These are phyloP conservation scores for Aspergillus persii DNA, from an alignment of 2,329 filamentous ascomycete species.

Conservation along the genomic window DNA sequence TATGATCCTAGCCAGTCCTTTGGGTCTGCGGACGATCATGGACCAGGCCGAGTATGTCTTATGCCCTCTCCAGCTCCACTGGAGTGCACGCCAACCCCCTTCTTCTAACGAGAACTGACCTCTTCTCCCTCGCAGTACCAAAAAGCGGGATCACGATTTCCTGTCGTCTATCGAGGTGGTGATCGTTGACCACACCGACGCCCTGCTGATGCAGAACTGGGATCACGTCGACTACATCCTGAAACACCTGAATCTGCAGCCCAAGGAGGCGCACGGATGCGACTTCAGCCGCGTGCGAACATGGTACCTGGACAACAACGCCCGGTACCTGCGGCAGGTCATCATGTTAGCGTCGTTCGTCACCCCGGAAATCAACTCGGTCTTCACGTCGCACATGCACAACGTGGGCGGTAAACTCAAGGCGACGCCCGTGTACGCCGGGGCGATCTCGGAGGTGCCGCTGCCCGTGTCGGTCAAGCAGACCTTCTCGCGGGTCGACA, in stretches of 20 bases:
- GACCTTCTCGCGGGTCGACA: conserved; percentile 85
- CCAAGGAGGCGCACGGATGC: conserved; percentile 83
- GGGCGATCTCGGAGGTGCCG: conserved; percentile 70
- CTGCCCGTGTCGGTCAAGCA: conserved; percentile 67
- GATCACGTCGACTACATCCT: conserved; percentile 92
- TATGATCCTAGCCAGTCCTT: conserved; percentile 84
- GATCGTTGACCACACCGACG: conserved; percentile 87
- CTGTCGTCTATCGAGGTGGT: conserved; percentile 90
- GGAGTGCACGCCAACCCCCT: neutral
- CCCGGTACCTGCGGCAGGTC: conserved; percentile 79
- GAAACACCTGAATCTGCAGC: conserved; percentile 84
- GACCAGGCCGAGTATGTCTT: conserved; percentile 66
- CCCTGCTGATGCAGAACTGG: conserved; percentile 97
- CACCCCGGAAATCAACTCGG: conserved; percentile 80
- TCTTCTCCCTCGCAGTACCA: conserved; percentile 42
- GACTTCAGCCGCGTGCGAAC: conserved; percentile 87
- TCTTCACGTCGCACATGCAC: conserved; percentile 72
- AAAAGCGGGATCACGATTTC: conserved; percentile 80
- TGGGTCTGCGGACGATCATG: conserved; percentile 87
- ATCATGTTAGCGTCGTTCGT: conserved; percentile 78
- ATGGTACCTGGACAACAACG: conserved; percentile 91
- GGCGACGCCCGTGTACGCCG: conserved; percentile 65
- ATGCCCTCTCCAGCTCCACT: neutral
- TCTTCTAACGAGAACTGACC: conserved; percentile 2
- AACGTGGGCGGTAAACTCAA: conserved; percentile 81